Evolutionary conservation across 1,284 basidiomycete genomes (phyloP).

Genomic region (Cerrena zonata): DNA sequence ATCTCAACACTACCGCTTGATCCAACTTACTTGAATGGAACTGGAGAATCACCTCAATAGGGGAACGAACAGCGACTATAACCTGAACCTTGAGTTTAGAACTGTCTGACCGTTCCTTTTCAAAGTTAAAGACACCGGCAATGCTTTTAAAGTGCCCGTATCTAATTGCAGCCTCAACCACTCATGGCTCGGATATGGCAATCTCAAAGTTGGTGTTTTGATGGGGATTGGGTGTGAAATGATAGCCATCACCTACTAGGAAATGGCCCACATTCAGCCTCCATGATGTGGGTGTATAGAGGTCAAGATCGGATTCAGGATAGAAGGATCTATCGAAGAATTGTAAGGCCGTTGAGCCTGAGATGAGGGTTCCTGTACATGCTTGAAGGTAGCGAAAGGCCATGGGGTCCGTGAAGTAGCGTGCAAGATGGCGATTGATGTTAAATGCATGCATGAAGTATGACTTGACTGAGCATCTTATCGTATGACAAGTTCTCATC

Average conservation of each 20-base stretch:
- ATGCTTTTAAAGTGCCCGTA: conserved; percentile 3
- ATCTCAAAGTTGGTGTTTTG: neutral
- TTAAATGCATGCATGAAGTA: conserved; percentile 22
- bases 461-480: conserved; percentile 13
- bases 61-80: conserved; percentile 14
- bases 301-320: conserved; percentile 43
- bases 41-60: conserved; percentile 17
- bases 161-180: neutral
- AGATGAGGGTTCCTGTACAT: conserved; percentile 38
- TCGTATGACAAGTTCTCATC: conserved; percentile 16
- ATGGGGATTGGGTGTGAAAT: neutral
- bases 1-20: too few species aligned
- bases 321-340: conserved; percentile 41
- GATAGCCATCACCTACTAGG: conserved; percentile 7
- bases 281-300: conserved; percentile 28
- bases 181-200: neutral
- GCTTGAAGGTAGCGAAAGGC: conserved; percentile 41
- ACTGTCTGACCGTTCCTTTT: conserved; percentile 4
- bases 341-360: conserved; percentile 46
- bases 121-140: conserved; percentile 14
- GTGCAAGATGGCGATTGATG: conserved; percentile 22
- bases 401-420: conserved; percentile 25
- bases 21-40: conserved; percentile 15
- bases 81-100: conserved; percentile 16
- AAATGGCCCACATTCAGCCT: conserved; percentile 10